Evolutionary conservation across 805 yeast genomes (phyloP).

Genomic region (Candida germanica): DNA sequence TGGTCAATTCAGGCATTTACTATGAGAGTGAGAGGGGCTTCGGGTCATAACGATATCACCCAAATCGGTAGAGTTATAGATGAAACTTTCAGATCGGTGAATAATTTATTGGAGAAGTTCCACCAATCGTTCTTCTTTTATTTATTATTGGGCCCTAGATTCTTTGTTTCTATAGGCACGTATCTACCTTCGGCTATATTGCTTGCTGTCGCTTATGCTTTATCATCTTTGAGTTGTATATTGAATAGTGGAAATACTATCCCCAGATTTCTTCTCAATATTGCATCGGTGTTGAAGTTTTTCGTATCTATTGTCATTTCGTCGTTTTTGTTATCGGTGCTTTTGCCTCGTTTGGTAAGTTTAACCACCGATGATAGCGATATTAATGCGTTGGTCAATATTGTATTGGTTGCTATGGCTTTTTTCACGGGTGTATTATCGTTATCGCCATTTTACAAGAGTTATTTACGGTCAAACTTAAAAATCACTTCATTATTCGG

Average conservation of each 20-base stretch:
- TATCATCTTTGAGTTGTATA: constrained; percentile 61
- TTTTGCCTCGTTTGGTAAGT: constrained; percentile 23
- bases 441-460: constrained; percentile 13
- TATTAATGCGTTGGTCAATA: constrained; percentile 13
- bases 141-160: constrained; percentile 68
- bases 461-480: constrained; percentile 3
- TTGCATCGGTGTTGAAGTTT: constrained; percentile 22
- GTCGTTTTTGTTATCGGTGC: constrained; percentile 21
- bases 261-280: constrained; percentile 17
- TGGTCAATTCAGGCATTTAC: constrained; percentile 94
- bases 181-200: constrained; percentile 84
- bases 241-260: constrained; percentile 41
- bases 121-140: constrained; percentile 97
- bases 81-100: constrained; percentile 81
- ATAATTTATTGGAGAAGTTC: constrained; percentile 89
- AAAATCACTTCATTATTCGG: constrained; percentile 20
- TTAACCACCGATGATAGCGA: constrained; percentile 9
- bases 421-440: constrained; percentile 14
- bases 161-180: constrained; percentile 90
- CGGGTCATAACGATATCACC: constrained; percentile 72
- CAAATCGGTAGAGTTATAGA: constrained; percentile 90
- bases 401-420: constrained; percentile 18
- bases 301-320: constrained; percentile 27
- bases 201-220: constrained; percentile 62
- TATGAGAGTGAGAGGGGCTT: constrained; percentile 60